Percentiles rank a stretch among this genome's conserved stretches.
phyloP scores from a whole-genome alignment of 2,329 filamentous ascomycete species.

The Colletotrichum melonis region DNA sequence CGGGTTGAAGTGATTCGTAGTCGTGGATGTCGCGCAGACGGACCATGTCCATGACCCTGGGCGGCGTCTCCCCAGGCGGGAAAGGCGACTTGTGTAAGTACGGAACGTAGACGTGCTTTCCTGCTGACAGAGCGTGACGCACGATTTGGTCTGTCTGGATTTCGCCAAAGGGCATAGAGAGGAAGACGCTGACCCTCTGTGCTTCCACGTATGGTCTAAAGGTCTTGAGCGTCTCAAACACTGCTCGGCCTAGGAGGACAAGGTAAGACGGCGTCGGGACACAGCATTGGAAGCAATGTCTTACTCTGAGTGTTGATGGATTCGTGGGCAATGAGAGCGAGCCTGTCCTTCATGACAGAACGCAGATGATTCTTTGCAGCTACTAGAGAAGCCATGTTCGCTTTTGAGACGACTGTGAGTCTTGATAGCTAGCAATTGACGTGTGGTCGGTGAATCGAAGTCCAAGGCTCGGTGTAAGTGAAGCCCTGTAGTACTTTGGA shows the following conservation, averaged over 20 bases:
- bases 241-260: slow-evolving; percentile 66
- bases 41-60: slow-evolving; percentile 93
- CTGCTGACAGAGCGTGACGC: slow-evolving; percentile 77
- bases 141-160: slow-evolving; percentile 87
- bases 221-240: slow-evolving; percentile 72
- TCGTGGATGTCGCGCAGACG: slow-evolving; percentile 78
- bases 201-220: slow-evolving; percentile 82
- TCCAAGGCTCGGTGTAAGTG: neutral
- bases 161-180: slow-evolving; percentile 92
- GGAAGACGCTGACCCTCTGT: slow-evolving; percentile 82
- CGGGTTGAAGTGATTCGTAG: slow-evolving; percentile 79
- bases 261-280: neutral
- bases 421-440: too few species aligned
- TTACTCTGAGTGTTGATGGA: slow-evolving; percentile 77
- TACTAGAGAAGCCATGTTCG: slow-evolving; percentile 66
- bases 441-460: neutral
- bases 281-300: slow-evolving; percentile 41
- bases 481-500: neutral
- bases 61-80: slow-evolving; percentile 63
- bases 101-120: slow-evolving; percentile 91
- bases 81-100: slow-evolving; percentile 78
- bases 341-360: slow-evolving; percentile 73
- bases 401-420: neutral
- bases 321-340: slow-evolving; percentile 71
- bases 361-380: slow-evolving; percentile 83